These are phyloP conservation scores for Ogataea thermomethanolica DNA, from an alignment of 805 yeast species.

Conservation along the genomic window DNA sequence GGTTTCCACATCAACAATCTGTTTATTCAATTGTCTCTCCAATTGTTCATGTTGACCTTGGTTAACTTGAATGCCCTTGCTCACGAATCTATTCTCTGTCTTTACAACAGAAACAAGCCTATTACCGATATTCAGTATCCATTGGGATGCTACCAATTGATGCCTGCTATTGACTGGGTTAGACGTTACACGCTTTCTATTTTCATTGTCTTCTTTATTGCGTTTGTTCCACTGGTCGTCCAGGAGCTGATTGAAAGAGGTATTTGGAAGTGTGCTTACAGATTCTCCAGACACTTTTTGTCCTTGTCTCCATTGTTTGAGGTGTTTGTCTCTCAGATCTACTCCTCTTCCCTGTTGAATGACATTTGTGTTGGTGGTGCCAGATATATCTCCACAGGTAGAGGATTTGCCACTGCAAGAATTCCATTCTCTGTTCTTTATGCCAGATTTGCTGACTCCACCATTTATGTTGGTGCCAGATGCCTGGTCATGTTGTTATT, in stretches of 20 bases:
- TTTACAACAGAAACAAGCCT: slow-evolving; percentile 62
- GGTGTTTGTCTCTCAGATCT: slow-evolving; percentile 78
- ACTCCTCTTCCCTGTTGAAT: slow-evolving; percentile 64
- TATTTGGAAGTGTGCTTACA: slow-evolving; percentile 65
- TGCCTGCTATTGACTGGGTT: slow-evolving; percentile 77
- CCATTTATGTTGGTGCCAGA: slow-evolving; percentile 83
- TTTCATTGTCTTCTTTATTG: slow-evolving; percentile 76
- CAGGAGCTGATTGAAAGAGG: slow-evolving; percentile 85
- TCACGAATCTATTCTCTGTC: slow-evolving; percentile 67
- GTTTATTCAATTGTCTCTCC: slow-evolving; percentile 73
- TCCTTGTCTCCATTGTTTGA: slow-evolving; percentile 80
- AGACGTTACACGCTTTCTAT: slow-evolving; percentile 78
- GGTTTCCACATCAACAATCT: slow-evolving; percentile 83
- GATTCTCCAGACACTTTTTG: slow-evolving; percentile 64
- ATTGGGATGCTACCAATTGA: slow-evolving; percentile 67
- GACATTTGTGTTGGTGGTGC: slow-evolving; percentile 85
- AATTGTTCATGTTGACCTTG: slow-evolving; percentile 65
- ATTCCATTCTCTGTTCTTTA: slow-evolving; percentile 71
- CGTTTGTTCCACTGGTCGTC: slow-evolving; percentile 72
- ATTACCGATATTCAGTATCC: slow-evolving; percentile 65
- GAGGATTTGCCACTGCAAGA: slow-evolving; percentile 83
- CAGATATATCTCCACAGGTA: slow-evolving; percentile 79
- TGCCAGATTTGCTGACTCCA: slow-evolving; percentile 76
- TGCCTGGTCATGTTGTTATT: slow-evolving; percentile 67
- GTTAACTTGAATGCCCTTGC: slow-evolving; percentile 72